A percentile compares a stretch with the other conserved stretches of the same genome.
phyloP scores from a whole-genome alignment of 2,329 filamentous ascomycete species.

The Penicillium griseofulvum region DNA sequence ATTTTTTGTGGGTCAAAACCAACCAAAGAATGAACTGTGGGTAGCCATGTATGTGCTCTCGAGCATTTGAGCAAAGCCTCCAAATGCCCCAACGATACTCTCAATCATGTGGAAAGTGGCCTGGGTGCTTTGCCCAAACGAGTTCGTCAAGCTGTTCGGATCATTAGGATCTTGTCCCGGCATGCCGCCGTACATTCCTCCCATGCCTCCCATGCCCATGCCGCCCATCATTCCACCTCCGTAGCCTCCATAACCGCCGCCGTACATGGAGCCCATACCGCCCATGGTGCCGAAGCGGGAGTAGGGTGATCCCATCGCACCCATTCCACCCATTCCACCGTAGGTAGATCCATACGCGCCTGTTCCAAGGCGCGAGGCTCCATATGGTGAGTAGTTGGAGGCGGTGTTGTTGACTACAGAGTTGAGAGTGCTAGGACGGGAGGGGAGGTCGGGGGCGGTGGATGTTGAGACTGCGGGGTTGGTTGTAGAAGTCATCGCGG shows the following conservation, averaged over 20 bases:
- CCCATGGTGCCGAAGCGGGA: slow-evolving; percentile 52
- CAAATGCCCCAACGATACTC: slow-evolving; percentile 93
- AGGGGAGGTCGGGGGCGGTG: slow-evolving; percentile 68
- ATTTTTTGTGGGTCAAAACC: slow-evolving; percentile 28
- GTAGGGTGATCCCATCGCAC: slow-evolving; percentile 49
- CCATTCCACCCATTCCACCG: slow-evolving; percentile 46
- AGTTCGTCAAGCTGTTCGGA: slow-evolving; percentile 89
- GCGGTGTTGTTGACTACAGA: slow-evolving; percentile 84
- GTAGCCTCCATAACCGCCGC: slow-evolving; percentile 27
- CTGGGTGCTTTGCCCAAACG: slow-evolving; percentile 90
- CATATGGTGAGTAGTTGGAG: slow-evolving; percentile 70
- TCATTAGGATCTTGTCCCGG: slow-evolving; percentile 69
- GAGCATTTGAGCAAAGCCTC: slow-evolving; percentile 97
- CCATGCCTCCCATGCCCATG: slow-evolving; percentile 47
- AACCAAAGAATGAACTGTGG: slow-evolving; percentile 97
- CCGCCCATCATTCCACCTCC: slow-evolving; percentile 38
- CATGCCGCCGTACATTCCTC: slow-evolving; percentile 52
- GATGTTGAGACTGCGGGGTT: slow-evolving; percentile 46
- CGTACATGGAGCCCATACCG: slow-evolving; percentile 42
- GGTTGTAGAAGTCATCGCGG: slow-evolving; percentile 40
- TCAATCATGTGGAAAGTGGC: slow-evolving; percentile 98
- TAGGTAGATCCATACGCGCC: slow-evolving; percentile 49
- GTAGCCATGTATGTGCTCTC: slow-evolving; percentile 99
- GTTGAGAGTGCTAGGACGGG: slow-evolving; percentile 73
- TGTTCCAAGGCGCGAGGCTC: slow-evolving; percentile 56